Evolutionary conservation across 1,284 basidiomycete species (phyloP).

Genomic region (Rhodotorula sp.): DNA sequence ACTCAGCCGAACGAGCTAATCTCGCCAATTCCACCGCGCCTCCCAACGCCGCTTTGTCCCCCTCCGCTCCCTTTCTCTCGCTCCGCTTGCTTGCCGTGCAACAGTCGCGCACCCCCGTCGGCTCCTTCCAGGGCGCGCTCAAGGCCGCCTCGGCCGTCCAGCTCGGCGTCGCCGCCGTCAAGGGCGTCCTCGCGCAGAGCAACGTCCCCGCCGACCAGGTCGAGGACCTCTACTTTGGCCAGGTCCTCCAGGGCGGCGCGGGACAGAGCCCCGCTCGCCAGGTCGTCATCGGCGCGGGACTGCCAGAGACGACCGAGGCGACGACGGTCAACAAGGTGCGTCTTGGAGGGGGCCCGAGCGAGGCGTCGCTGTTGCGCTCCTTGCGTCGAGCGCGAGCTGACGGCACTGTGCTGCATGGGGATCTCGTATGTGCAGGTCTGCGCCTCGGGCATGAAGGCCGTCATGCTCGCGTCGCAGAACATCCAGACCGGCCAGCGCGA

Average conservation of each 20-base stretch:
- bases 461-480: conserved; percentile 55
- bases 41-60: background rate
- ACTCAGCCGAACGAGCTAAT: background rate
- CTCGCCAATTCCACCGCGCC: background rate
- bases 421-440: conserved; percentile 50
- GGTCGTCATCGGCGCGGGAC: conserved; percentile 78
- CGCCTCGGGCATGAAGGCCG: conserved; percentile 55
- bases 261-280: conserved; percentile 56
- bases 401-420: background rate
- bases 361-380: background rate
- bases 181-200: conserved; percentile 79
- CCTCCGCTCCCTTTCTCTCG: background rate
- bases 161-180: conserved; percentile 84
- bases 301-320: conserved; percentile 83
- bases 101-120: conserved; percentile 84
- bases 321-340: conserved; percentile 86
- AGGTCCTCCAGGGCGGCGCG: conserved; percentile 57
- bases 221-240: conserved; percentile 96
- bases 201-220: conserved; percentile 77
- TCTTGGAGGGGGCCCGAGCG: background rate
- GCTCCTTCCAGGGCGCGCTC: conserved; percentile 78
- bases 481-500: conserved; percentile 53
- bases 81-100: no score
- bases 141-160: conserved; percentile 84
- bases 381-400: background rate